Percentiles rank a stretch among this genome's conserved stretches.
phyloP scores from a whole-genome alignment of 495 filamentous ascomycete genomes.

The Lophiotrema nucula region DNA sequence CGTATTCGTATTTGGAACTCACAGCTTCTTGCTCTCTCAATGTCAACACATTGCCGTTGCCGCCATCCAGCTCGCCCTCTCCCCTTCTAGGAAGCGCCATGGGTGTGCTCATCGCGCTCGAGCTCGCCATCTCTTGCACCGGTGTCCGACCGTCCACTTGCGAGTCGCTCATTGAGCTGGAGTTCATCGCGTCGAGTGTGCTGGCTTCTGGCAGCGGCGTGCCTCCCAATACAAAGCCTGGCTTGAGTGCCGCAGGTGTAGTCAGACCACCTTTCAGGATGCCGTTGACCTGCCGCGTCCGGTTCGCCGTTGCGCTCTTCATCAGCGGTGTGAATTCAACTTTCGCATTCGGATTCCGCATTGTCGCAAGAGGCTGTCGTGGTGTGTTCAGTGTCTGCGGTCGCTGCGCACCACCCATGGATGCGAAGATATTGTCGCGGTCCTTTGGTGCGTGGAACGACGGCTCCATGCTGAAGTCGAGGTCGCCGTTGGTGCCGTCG shows the following conservation, averaged over 20 bases:
- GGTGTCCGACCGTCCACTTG: constrained; percentile 52
- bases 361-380: constrained; percentile 63
- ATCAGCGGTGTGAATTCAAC: constrained; percentile 92
- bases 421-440: constrained; percentile 25
- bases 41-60: constrained; percentile 88
- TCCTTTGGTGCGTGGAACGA: constrained; percentile 78
- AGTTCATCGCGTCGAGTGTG: constrained; percentile 52
- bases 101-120: constrained; percentile 78
- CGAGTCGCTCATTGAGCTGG: constrained; percentile 38
- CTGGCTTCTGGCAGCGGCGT: constrained; percentile 50
- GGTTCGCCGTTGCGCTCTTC: constrained; percentile 81
- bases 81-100: constrained; percentile 64
- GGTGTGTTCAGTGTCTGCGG: constrained; percentile 57
- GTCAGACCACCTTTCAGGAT: constrained; percentile 47
- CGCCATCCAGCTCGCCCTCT: constrained; percentile 68
- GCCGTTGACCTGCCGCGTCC: constrained; percentile 56
- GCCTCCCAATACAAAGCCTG: constrained; percentile 56
- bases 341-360: constrained; percentile 61
- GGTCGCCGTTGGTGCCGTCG: constrained; percentile 64
- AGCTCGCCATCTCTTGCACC: constrained; percentile 68
- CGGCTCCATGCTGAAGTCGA: constrained; percentile 76
- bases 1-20: constrained; percentile 30
- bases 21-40: constrained; percentile 92
- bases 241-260: constrained; percentile 68
- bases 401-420: constrained; percentile 20